Conservation (phyloP, 768 basidiomycete genomes). For the Phlebiopsis gigantea region DNA sequence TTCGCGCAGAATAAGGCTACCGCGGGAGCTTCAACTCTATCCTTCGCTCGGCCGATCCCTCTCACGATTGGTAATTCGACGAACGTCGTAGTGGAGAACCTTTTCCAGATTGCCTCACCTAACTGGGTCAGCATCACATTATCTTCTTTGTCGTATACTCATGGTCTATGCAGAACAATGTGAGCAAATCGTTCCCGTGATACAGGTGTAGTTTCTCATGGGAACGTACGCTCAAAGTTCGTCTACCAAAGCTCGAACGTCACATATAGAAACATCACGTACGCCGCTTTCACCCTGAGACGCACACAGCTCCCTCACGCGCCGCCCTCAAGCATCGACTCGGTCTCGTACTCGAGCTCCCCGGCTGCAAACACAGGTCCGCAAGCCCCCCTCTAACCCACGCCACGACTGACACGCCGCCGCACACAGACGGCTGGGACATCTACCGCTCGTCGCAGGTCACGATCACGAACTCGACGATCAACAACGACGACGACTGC, state of each 20-base stretch:
- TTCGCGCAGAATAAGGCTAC: slow-evolving; percentile 29
- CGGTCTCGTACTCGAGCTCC: slow-evolving; percentile 29
- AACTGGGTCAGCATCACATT: slow-evolving; percentile 30
- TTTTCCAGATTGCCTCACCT: slow-evolving; percentile 34
- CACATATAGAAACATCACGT: slow-evolving; percentile 34
- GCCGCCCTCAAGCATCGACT: slow-evolving; percentile 21
- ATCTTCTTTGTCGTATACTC: not conserved
- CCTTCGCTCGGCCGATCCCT: slow-evolving; percentile 40
- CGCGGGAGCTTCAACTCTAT: slow-evolving; percentile 37
- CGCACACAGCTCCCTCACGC: not conserved
- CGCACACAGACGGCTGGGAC: slow-evolving; percentile 38
- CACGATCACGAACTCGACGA: slow-evolving; percentile 31
- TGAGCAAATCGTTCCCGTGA: slow-evolving; percentile 2
- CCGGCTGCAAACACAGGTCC: slow-evolving; percentile 31
- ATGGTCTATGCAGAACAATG: slow-evolving; percentile 16
- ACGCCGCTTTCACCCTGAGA: slow-evolving; percentile 11
- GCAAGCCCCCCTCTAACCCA: not conserved
- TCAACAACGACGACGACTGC: slow-evolving; percentile 40
- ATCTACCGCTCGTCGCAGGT: slow-evolving; percentile 36
- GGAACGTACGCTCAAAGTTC: slow-evolving; percentile 22
- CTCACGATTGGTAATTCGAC: slow-evolving; percentile 38
- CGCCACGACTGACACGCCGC: not conserved
- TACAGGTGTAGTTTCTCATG: not conserved
- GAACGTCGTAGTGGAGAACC: slow-evolving; percentile 33
- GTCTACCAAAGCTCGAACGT: slow-evolving; percentile 38